Conservation (phyloP, 225 moss, liverwort and hornwort species). For the Climacium dendroides region DNA sequence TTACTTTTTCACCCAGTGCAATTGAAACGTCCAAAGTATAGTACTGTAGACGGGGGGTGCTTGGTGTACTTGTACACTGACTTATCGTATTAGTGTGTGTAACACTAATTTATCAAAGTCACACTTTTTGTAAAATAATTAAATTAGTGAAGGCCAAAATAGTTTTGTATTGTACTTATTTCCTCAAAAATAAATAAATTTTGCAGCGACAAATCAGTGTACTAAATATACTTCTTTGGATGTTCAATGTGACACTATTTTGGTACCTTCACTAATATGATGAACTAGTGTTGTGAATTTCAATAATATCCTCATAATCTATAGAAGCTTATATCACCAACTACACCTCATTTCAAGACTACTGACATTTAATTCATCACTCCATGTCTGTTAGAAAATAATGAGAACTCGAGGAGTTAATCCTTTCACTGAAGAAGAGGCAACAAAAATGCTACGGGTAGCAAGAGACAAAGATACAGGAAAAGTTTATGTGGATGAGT, state of each 20-base stretch:
- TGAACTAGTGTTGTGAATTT: neutral
- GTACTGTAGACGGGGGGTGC: accelerated
- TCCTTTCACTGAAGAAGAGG: slow-evolving; percentile 61
- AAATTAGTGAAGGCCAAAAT: no score
- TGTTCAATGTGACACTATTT: neutral
- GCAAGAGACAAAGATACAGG: slow-evolving; percentile 56
- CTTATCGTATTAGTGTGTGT: neutral
- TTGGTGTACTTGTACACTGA: neutral
- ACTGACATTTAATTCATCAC: neutral
- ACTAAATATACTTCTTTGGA: neutral
- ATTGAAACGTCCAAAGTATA: neutral
- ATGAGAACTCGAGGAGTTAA: slow-evolving; percentile 52
- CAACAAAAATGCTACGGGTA: slow-evolving; percentile 29
- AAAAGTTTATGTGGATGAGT: slow-evolving; percentile 53
- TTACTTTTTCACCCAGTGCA: neutral
- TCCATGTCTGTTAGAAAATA: slow-evolving; percentile 20
- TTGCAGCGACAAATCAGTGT: neutral
- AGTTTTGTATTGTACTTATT: accelerated
- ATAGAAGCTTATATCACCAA: neutral
- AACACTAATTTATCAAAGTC: neutral
- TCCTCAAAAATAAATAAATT: neutral
- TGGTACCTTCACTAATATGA: neutral
- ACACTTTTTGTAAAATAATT: neutral
- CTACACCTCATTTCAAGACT: neutral
- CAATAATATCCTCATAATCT: neutral